Conservation (phyloP, 345 rosid species). For the Garcia nutans region DNA sequence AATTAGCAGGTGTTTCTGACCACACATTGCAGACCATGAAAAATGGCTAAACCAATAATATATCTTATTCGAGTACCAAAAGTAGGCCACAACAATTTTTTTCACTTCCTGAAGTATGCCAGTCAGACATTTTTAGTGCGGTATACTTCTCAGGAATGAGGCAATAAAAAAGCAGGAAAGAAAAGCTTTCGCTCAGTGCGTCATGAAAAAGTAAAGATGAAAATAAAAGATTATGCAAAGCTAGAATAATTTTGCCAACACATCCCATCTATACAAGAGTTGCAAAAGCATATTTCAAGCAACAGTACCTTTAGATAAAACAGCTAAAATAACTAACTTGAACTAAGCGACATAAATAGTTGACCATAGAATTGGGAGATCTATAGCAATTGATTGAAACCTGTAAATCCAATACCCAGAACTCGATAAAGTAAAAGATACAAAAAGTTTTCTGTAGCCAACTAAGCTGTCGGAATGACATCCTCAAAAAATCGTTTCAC, state of each 20-base stretch:
- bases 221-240: slow-evolving; percentile 1
- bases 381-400: background rate
- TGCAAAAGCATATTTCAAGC: background rate
- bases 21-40: background rate
- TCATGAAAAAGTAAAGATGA: slow-evolving; percentile 6
- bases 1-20: background rate
- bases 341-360: background rate
- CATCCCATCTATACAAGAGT: background rate
- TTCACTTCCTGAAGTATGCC: background rate
- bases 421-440: background rate
- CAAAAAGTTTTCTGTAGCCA: background rate
- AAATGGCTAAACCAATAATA: background rate
- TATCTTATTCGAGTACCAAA: background rate
- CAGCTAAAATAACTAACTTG: background rate
- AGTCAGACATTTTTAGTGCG: background rate
- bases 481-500: background rate
- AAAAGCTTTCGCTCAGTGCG: background rate
- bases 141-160: background rate
- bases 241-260: background rate
- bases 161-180: background rate
- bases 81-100: background rate
- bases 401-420: background rate
- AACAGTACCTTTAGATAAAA: background rate
- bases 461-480: background rate
- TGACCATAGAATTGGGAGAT: background rate